A percentile compares a stretch with the other conserved stretches of the same genome.
Conservation (phyloP, 148 eudicot genomes). For the Hydrangea macrophylla region DNA sequence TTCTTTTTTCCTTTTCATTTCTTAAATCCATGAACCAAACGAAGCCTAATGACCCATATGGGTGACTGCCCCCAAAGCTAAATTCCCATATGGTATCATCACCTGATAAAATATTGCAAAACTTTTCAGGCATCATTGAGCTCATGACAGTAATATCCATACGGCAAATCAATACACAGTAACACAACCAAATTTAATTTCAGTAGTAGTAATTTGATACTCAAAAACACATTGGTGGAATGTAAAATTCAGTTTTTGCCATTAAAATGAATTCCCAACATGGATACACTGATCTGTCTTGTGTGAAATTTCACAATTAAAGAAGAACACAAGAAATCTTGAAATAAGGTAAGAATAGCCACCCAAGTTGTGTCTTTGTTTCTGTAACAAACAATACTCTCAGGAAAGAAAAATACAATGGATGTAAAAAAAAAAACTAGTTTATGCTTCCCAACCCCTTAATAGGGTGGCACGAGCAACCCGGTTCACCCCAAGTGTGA, state of each 20-base stretch:
- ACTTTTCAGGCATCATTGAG: too few species aligned
- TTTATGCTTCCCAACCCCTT: slow-evolving; percentile 58
- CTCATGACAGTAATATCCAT: not conserved
- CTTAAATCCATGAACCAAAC: too few species aligned
- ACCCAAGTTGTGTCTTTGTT: slow-evolving; percentile 2
- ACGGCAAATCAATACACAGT: not conserved
- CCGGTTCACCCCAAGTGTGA: slow-evolving; percentile 48
- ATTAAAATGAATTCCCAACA: not conserved
- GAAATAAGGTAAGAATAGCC: not conserved
- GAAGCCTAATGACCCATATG: not conserved
- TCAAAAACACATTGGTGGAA: not conserved
- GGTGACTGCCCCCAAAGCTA: not conserved
- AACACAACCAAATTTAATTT: not conserved
- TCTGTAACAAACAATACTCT: not conserved
- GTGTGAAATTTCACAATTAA: not conserved
- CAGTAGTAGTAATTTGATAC: not conserved
- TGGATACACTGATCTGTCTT: not conserved
- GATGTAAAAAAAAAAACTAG: not conserved
- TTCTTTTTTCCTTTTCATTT: too few species aligned
- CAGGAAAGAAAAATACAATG: not conserved
- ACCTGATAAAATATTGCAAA: too few species aligned
- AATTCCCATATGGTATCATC: too few species aligned
- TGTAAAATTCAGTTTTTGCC: not conserved
- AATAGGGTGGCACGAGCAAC: slow-evolving; percentile 52
- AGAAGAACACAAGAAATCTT: not conserved